Percentiles rank a stretch among this genome's conserved stretches.
Conservation (phyloP, 371 early-diverging fungal species). For the Lichtheimia ornata region DNA sequence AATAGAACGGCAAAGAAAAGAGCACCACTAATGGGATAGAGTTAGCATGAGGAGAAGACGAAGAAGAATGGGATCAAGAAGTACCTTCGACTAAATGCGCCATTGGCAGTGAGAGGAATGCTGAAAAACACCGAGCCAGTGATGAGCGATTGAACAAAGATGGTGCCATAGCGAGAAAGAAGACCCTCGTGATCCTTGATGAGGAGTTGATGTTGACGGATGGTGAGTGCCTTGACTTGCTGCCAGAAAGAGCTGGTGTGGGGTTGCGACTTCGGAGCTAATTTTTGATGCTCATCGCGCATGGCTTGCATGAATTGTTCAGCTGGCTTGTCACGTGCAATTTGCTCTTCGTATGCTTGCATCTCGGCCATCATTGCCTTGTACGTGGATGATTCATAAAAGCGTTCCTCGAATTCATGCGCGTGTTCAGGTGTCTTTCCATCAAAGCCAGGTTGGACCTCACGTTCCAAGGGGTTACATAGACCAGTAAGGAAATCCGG, state of each 20-base stretch:
- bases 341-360: constrained; percentile 4
- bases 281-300: constrained; percentile 40
- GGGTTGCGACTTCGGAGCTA: constrained; percentile 34
- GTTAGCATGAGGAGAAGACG: too few relatives aligned
- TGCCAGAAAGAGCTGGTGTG: constrained; percentile 50
- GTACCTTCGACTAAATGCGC: constrained; percentile 52
- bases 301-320: constrained; percentile 42
- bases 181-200: constrained; percentile 48
- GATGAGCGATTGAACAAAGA: constrained; percentile 63
- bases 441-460: constrained; percentile 54
- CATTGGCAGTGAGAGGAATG: constrained; percentile 47
- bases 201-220: constrained; percentile 51
- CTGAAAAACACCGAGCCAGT: constrained; percentile 67
- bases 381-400: constrained; percentile 37
- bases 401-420: constrained; percentile 52
- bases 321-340: constrained; percentile 26
- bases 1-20: constrained; percentile 59
- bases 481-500: constrained; percentile 80
- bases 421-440: constrained; percentile 45
- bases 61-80: too few relatives aligned
- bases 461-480: constrained; percentile 64
- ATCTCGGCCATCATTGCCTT: constrained; percentile 37
- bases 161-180: constrained; percentile 54
- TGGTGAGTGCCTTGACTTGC: constrained; percentile 48
- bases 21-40: constrained; percentile 48